Base-by-base conservation (phyloP, 1,139 yeast genomes). In the Cylindricascospora bacillispora region DNA sequence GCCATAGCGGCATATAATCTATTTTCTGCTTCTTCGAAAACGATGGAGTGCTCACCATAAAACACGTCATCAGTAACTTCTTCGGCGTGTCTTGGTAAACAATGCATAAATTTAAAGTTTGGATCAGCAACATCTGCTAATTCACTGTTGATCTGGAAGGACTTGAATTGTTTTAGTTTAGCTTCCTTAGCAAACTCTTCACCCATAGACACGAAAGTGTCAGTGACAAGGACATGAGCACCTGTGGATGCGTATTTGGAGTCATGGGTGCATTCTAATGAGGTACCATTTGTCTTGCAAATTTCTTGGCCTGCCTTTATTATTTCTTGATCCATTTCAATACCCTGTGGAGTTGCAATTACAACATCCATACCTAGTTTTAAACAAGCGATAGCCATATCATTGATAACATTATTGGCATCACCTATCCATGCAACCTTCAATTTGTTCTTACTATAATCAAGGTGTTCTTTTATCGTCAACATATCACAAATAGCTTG, bases 191-290 rank as follows among this genome's bases (percentile, higher is more conserved):
- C 89, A 5, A 68, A 59, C 56, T 89, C 98, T 62, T 89, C 89
- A 36, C 98, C 98, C 98, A 89, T 89, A 1, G 97, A 86, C 22
- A 89, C 74, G 76, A 94, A 89, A 4, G 98, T 89, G 47, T 89
- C 98, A n/a, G 98, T 89, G 29, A 89, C 98, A 14, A 89, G 56
- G 23, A 89, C 64, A 49, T 86, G 72, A 3, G 98, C 85, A 39
- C 66, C 63, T 31, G 65, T 63, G 34, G 83, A 71, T 1, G 97
- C 95, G 12, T 51, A 61, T 12, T 60, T 47, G 3, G 98, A 93
- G 45, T 81, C 83, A 44, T 77, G 72, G 4, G 79, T 68, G n/a
- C 75, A 53, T 40, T 69, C 73, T 35, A 83, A 66, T 0, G 60
- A 46, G 18, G 80, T 67, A 13, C 73, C 70, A 22, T 67, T 64